Conservation (phyloP, 345 rosid genomes). For the Gossypium rotundifolium region DNA sequence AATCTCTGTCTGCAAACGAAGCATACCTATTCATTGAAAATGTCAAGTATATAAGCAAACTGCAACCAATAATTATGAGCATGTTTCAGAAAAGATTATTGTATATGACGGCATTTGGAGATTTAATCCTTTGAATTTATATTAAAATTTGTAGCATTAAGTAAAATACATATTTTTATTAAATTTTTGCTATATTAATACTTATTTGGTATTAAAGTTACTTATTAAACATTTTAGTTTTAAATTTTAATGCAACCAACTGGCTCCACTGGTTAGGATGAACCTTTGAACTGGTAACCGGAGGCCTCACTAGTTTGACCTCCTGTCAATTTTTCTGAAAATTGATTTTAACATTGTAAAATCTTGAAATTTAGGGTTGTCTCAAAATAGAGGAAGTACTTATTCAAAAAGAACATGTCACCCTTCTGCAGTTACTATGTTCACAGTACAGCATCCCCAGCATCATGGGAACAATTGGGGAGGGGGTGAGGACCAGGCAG, state of each 20-base stretch:
- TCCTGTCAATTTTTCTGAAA: too few species aligned
- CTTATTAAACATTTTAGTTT: too few species aligned
- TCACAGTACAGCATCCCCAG: background rate
- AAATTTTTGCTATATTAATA: background rate
- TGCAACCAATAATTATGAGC: background rate
- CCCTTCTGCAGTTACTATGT: background rate
- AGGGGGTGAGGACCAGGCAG: background rate
- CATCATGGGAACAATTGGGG: background rate
- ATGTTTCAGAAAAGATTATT: background rate
- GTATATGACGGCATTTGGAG: background rate
- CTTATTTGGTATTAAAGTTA: too few species aligned
- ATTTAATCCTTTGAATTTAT: background rate
- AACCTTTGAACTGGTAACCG: too few species aligned
- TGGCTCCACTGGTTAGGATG: too few species aligned
- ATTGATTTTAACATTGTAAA: background rate
- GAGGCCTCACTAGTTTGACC: too few species aligned
- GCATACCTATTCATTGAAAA: slow-evolving; percentile 48
- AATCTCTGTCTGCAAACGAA: slow-evolving; percentile 63
- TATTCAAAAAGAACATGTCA: background rate
- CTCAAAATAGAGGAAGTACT: background rate
- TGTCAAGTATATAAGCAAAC: slow-evolving; percentile 1
- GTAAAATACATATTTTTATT: background rate
- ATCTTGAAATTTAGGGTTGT: background rate
- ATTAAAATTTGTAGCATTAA: background rate
- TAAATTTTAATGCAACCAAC: too few species aligned